phyloP scores from a whole-genome alignment of 176 grass and related monocot species.

The Phyllostachys edulis region DNA sequence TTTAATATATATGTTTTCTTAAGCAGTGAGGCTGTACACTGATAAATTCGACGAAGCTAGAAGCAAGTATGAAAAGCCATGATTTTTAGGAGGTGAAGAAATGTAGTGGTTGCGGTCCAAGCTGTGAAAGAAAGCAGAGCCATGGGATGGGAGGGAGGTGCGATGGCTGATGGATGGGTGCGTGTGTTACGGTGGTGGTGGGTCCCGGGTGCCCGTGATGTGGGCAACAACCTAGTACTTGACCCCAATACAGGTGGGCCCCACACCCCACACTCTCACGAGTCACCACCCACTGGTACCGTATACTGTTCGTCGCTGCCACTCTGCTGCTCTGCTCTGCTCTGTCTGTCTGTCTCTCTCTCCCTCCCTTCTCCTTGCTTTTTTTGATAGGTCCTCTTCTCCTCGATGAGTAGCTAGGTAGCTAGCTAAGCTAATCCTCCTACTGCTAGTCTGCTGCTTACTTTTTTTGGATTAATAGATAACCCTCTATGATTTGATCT shows the following conservation, averaged over 20 bases:
- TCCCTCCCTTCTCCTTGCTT: too few relatives aligned
- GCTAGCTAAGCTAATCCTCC: too few relatives aligned
- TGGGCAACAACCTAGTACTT: slow-evolving; percentile 62
- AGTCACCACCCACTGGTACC: neutral
- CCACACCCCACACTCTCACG: slow-evolving; percentile 13
- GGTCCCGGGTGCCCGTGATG: slow-evolving; percentile 18
- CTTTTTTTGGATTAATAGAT: too few relatives aligned
- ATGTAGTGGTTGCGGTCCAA: too few relatives aligned
- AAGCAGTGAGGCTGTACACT: too few relatives aligned
- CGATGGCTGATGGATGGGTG: neutral
- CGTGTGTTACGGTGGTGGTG: neutral
- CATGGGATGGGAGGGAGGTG: too few relatives aligned
- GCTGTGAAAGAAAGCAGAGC: neutral
- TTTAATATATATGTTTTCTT: too few relatives aligned
- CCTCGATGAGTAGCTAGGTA: too few relatives aligned
- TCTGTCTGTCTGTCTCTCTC: neutral
- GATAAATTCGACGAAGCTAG: too few relatives aligned
- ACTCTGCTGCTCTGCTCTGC: neutral
- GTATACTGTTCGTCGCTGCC: neutral
- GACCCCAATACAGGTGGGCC: slow-evolving; percentile 7
- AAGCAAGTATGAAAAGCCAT: too few relatives aligned
- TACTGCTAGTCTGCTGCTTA: neutral
- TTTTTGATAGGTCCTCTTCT: too few relatives aligned
- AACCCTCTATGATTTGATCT: neutral
- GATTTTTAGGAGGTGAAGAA: too few relatives aligned